A percentile compares a stretch with the other conserved stretches of the same genome.
Evolutionary conservation across 176 grass and related monocot genomes (phyloP).

Genomic region (bread wheat (Triticum aestivum)): IWGSC_CS_RefSeq_v2.1 NC_057797.1:464814778-464815277

Average conservation of each 20-base stretch:
- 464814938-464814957: not conserved
- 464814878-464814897: constrained; percentile 34
- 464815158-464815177: not conserved
- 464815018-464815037: not conserved
- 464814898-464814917: not conserved
- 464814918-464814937: not conserved
- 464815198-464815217: not conserved
- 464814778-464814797: not conserved
- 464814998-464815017: not conserved
- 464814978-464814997: constrained; percentile 22
- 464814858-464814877: not conserved
- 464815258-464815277: too few relatives aligned
- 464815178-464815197: not conserved
- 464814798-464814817: not conserved
- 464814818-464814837: constrained; percentile 30
- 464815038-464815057: not conserved
- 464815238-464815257: too few relatives aligned
- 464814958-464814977: not conserved
- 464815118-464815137: too few relatives aligned
- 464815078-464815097: not conserved
- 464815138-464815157: not conserved
- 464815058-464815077: not conserved
- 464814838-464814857: not conserved
- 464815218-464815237: not conserved
- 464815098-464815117: not conserved